Evolutionary conservation across 768 basidiomycete genomes (phyloP).

Genomic region (Russula lepida): DNA sequence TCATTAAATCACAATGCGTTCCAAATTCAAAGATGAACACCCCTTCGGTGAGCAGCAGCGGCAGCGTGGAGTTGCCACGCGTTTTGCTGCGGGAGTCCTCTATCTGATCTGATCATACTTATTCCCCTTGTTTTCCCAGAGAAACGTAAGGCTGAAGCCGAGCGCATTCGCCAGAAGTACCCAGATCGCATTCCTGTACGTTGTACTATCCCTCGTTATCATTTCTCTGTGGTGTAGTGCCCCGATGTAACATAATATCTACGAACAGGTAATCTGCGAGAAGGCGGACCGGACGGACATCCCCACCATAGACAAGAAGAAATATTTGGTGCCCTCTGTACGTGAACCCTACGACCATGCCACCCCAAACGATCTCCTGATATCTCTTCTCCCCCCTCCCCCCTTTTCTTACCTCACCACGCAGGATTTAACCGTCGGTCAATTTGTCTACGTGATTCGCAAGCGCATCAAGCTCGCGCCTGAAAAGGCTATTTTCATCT

Average conservation of each 20-base stretch:
- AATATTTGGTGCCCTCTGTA: constrained; percentile 97
- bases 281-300: constrained; percentile 98
- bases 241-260: background rate
- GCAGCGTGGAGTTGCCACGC: constrained; percentile 10
- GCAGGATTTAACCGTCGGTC: constrained; percentile 93
- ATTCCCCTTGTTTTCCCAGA: constrained; percentile 40
- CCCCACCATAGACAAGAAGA: constrained; percentile 99
- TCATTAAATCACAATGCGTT: constrained; percentile 51
- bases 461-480: constrained; percentile 99
- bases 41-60: constrained; percentile 69
- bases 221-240: too few species aligned
- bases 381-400: background rate
- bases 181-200: constrained; percentile 95
- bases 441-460: constrained; percentile 99
- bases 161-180: constrained; percentile 98
- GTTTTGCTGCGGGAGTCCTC: constrained; percentile 23
- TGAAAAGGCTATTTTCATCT: constrained; percentile 99
- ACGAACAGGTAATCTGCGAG: constrained; percentile 90
- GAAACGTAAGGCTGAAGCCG: constrained; percentile 99
- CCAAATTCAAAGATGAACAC: constrained; percentile 99
- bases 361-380: constrained; percentile 4
- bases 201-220: constrained; percentile 22
- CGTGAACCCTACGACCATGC: constrained; percentile 26
- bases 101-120: constrained; percentile 32
- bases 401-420: background rate